Percentiles rank a stretch among this genome's conserved stretches.
phyloP scores from a whole-genome alignment of 2,329 filamentous ascomycete genomes.

The Colletotrichum paranaense region DNA sequence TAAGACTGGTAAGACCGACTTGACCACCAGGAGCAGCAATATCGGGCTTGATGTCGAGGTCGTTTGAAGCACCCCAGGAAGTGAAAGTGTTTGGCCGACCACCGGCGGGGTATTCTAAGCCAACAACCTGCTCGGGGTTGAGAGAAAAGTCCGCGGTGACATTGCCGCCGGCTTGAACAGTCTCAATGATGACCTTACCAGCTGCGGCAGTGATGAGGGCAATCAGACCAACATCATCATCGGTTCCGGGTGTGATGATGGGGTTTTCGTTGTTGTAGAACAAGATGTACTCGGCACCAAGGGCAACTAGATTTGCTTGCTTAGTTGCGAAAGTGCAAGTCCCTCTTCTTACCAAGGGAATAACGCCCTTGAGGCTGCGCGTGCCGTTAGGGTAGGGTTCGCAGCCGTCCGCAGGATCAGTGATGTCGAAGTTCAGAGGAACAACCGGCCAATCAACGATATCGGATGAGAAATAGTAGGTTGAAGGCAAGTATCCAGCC shows the following conservation, averaged over 20 bases:
- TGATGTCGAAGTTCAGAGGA: slow-evolving; percentile 42
- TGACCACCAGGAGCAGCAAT: slow-evolving; percentile 55
- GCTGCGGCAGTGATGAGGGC: slow-evolving; percentile 39
- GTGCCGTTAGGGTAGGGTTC: slow-evolving; percentile 39
- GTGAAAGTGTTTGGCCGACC: slow-evolving; percentile 52
- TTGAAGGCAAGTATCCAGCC: slow-evolving; percentile 48
- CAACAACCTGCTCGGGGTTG: slow-evolving; percentile 39
- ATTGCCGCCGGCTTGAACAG: slow-evolving; percentile 40
- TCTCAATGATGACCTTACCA: slow-evolving; percentile 42
- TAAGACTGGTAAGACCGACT: background rate
- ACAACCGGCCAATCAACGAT: slow-evolving; percentile 48
- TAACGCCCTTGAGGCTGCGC: slow-evolving; percentile 38
- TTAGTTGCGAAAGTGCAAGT: slow-evolving; percentile 45
- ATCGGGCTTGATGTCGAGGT: slow-evolving; percentile 56
- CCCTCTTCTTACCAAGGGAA: slow-evolving; percentile 47
- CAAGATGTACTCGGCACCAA: slow-evolving; percentile 44
- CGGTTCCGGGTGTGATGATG: slow-evolving; percentile 33
- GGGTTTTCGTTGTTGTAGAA: slow-evolving; percentile 44
- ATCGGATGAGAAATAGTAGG: slow-evolving; percentile 45
- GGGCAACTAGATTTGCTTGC: slow-evolving; percentile 41
- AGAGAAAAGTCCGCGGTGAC: slow-evolving; percentile 46
- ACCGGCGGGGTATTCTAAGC: slow-evolving; percentile 41
- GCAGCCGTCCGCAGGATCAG: slow-evolving; percentile 42
- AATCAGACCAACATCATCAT: slow-evolving; percentile 34
- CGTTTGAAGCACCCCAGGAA: slow-evolving; percentile 56